phyloP scores from a whole-genome alignment of 164 flowering plant genomes.

The Chimonanthus salicifolius region DNA sequence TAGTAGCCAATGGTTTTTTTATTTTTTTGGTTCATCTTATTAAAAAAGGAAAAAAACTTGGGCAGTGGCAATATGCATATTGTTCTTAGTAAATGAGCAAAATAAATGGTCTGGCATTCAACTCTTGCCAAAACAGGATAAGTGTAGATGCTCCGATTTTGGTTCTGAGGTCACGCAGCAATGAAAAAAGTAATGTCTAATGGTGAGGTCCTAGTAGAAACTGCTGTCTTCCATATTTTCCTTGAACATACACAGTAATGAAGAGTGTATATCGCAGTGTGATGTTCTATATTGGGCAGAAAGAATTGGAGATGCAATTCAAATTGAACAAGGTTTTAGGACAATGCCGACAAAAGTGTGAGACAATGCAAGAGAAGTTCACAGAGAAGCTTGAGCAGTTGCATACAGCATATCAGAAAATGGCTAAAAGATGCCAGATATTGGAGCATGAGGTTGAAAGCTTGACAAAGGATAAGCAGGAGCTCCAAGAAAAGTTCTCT shows the following conservation, averaged over 20 bases:
- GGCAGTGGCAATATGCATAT: too few species aligned
- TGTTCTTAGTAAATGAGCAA: too few species aligned
- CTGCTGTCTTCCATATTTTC: slow-evolving; percentile 15
- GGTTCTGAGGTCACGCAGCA: neutral
- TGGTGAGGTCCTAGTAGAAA: neutral
- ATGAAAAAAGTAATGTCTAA: neutral
- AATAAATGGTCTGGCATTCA: too few species aligned
- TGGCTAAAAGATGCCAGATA: slow-evolving; percentile 87
- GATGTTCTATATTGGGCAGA: slow-evolving; percentile 92
- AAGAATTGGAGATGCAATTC: slow-evolving; percentile 62
- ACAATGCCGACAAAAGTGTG: slow-evolving; percentile 93
- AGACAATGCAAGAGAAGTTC: slow-evolving; percentile 84
- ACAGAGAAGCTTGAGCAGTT: slow-evolving; percentile 89
- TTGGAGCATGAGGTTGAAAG: slow-evolving; percentile 87
- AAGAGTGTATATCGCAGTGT: slow-evolving; percentile 90
- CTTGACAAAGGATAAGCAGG: slow-evolving; percentile 83
- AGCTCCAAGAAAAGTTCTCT: slow-evolving; percentile 91
- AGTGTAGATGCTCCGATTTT: neutral
- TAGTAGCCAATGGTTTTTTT: neutral
- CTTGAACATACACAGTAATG: slow-evolving; percentile 72
- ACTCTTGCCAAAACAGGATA: too few species aligned
- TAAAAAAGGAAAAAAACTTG: too few species aligned
- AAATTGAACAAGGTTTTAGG: slow-evolving; percentile 81
- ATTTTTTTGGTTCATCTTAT: neutral
- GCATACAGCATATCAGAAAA: slow-evolving; percentile 88